phyloP scores from a whole-genome alignment of 495 filamentous ascomycete species.

The Penicillium flavigenum region DNA sequence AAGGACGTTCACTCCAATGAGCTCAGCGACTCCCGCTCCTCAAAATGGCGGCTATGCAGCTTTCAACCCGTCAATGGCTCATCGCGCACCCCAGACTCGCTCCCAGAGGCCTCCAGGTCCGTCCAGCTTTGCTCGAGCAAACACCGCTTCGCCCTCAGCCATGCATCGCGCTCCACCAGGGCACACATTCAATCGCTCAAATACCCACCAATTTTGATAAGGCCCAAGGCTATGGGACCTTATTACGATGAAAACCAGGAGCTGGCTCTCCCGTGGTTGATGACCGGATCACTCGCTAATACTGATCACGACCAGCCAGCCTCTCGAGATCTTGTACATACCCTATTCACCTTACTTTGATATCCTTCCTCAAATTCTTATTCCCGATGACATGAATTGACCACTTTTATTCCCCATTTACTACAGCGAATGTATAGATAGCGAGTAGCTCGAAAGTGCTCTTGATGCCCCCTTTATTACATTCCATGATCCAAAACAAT shows the following conservation, averaged over 20 bases:
- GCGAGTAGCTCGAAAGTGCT: background rate
- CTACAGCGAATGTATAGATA: background rate
- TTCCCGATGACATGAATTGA: constrained; percentile 2
- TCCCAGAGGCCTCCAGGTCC: constrained; percentile 10
- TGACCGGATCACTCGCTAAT: constrained; percentile 22
- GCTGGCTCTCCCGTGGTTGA: constrained; percentile 27
- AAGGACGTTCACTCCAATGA: constrained; percentile 19
- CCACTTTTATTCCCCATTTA: background rate
- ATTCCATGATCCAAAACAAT: background rate
- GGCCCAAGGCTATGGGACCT: background rate
- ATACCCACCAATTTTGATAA: constrained; percentile 29
- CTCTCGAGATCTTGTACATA: constrained; percentile 27
- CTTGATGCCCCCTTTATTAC: background rate
- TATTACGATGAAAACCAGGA: constrained; percentile 19
- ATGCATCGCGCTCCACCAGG: constrained; percentile 30
- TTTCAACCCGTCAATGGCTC: constrained; percentile 20
- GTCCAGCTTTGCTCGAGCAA: constrained; percentile 23
- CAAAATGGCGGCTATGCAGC: constrained; percentile 20
- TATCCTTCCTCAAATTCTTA: constrained; percentile 5
- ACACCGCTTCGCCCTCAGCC: constrained; percentile 24
- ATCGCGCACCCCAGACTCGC: constrained; percentile 17
- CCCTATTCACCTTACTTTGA: constrained; percentile 8
- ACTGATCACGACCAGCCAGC: constrained; percentile 26
- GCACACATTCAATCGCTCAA: constrained; percentile 25
- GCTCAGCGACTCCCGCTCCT: constrained; percentile 6